These are phyloP conservation scores for Ceratocystis eucalypticola DNA, from an alignment of 2,329 filamentous ascomycete genomes.

Conservation along the genomic window DNA sequence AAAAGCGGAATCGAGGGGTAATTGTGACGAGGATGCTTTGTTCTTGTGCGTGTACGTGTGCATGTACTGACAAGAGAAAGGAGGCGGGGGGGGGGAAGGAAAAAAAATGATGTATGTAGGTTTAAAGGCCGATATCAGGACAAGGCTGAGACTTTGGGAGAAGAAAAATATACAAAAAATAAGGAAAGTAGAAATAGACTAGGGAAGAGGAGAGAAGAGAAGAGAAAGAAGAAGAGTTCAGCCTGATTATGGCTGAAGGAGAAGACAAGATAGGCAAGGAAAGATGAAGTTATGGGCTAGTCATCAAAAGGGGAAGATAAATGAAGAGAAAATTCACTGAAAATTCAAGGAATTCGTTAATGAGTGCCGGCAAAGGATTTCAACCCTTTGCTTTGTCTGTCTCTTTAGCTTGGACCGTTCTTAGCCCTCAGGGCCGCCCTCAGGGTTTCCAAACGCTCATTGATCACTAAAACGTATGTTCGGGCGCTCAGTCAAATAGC, in stretches of 20 bases:
- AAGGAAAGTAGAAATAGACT: not conserved
- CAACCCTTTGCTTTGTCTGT: not conserved
- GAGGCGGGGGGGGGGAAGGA: not conserved
- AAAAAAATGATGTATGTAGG: not conserved
- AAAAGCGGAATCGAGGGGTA: not conserved
- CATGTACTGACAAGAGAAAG: not conserved
- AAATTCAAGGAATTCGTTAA: not conserved
- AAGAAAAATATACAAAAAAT: not conserved
- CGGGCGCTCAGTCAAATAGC: too few species aligned
- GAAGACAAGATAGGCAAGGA: not conserved
- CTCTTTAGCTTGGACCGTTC: not conserved
- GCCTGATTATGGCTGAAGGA: not conserved
- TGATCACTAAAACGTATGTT: too few species aligned
- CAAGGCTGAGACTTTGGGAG: too few species aligned
- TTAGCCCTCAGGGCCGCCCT: not conserved
- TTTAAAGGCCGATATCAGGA: too few species aligned
- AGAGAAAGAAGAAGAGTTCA: not conserved
- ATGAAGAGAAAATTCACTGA: not conserved
- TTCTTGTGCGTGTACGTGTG: not conserved
- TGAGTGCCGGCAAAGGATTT: not conserved
- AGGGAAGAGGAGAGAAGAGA: not conserved
- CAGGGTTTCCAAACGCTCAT: not conserved
- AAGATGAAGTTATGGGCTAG: not conserved
- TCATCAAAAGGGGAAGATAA: not conserved
- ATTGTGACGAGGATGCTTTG: not conserved